Conservation (phyloP, 2,329 filamentous ascomycete genomes). For the Penicillium nordicum region DNA sequence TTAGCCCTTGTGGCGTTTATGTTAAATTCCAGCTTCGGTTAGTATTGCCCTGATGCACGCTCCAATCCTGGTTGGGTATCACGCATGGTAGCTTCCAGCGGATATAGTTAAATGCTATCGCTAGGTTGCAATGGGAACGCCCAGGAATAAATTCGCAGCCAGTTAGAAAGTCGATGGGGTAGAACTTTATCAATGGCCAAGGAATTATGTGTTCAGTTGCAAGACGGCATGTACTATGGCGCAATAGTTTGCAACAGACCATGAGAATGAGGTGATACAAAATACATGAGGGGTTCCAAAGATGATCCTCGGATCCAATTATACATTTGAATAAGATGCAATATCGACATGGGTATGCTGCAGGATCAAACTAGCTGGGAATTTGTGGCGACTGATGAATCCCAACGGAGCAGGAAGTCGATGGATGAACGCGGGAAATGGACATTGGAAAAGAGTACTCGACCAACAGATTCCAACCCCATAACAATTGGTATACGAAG, state of each 20-base stretch:
- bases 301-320: neutral
- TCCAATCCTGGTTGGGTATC: neutral
- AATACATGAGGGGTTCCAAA: neutral
- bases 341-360: neutral
- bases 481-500: no score
- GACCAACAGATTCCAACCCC: neutral
- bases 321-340: neutral
- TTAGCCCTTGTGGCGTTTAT: neutral
- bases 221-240: neutral
- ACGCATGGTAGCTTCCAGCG: neutral
- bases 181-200: neutral
- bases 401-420: no score
- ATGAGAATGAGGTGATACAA: slow-evolving; percentile 2
- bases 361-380: neutral
- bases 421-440: neutral
- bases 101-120: neutral
- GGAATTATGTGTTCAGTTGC: neutral
- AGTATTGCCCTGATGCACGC: neutral
- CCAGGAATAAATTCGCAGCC: neutral
- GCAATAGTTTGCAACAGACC: slow-evolving; percentile 6
- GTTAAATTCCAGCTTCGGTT: neutral
- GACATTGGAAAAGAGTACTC: neutral
- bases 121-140: neutral
- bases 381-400: neutral
- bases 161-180: neutral